Evolutionary conservation across 2,329 filamentous ascomycete genomes (phyloP), one percentile per base, ranked within the genome.

Genomic region (Zarea fungicola): DNA sequence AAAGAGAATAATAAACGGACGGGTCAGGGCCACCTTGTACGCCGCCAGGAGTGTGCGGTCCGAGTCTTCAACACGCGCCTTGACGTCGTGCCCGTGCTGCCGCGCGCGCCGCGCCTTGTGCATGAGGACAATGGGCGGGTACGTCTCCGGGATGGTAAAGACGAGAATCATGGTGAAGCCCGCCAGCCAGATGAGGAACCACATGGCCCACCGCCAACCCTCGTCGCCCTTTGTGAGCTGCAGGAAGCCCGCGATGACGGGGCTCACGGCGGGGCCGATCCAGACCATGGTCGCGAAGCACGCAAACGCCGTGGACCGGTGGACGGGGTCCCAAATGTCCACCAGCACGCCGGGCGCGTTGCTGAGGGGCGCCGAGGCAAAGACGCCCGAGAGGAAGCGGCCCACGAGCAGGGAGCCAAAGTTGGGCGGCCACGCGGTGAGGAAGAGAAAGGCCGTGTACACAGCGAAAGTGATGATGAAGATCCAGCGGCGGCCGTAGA

Each of bases 111-210:
- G 62, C 1, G 80, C 80, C 55, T 81, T 81, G 52, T 74, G 68
- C 2, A 69, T 60, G 21, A 84, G 65, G 5, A 84, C 67, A 4
- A 65, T 71, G 0, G 69, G 71, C 0, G 69, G 69, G 29, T 74
- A 73, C 0, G 80, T 83, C 57, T 83, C 80, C 1, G 80, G 80
- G 7, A 83, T 75, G 1, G 77, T 77, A 45, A 81, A 67, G 71
- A 82, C 75, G 4, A 78, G 48, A 6, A 72, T 2, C 4, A 59
- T 60, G 0, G 70, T 68, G 6, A 57, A 54, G 1, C 57, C 71
- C 4, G 65, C 71, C 0, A 77, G 55, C 65, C 68, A 72, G 6
- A 77, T 58, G 14, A 73, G 56, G 2, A 73, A 67, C 49, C 75
- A 76, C 56, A 77, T 75, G 23, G 63, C 68, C 77, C 77, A 81